Evolutionary conservation across 495 filamentous ascomycete species (phyloP), one percentile per base, ranked within the genome.

Genomic region (Rhypophila decipiens): DNA sequence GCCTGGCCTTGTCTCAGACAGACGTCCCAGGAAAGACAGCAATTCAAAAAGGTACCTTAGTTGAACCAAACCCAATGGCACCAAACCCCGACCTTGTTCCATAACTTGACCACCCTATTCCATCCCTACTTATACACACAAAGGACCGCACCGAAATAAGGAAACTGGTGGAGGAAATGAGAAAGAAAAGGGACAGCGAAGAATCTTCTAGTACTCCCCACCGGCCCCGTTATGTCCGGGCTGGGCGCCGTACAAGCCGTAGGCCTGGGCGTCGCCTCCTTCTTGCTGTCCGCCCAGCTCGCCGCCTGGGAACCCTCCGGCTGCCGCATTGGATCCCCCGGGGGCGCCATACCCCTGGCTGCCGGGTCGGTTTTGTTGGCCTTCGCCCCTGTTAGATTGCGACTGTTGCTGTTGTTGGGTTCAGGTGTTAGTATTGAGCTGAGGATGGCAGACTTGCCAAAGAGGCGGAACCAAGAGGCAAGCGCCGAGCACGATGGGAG

Each of bases 371-470:
- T 79, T 78, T 64, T 84, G 82, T 41, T 69, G 66, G 61, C 80
- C 83, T 29, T 90, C 86, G 41, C 83, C 82, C 57, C 86, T 74
- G 54, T 85, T 83, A 27, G 85, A 85, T 71, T 88, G 86, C 27
- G 84, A 85, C 80, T 89, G 65, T 60, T 71, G 52, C 55, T 63
- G 46, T 46, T 60, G 63, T 75, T 58, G 19, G 5, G 24, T 24
- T 21, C 23, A n/a, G 11, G 15, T 33, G 24, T 15, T 10, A 18
- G 20, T 24, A 8, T n/a, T n/a, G n/a, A n/a, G n/a, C n/a, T 4
- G 13, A 31, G 21, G 18, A 42, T 15, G 10, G n/a, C n/a, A n/a
- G n/a, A n/a, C n/a, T n/a, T n/a, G n/a, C n/a, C n/a, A n/a, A 2
- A 24, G 36, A 34, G 33, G 11, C n/a, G 19, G 44, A 24, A 29